Evolutionary conservation across 768 basidiomycete species (phyloP).

Genomic region (Russula brevipes): DNA sequence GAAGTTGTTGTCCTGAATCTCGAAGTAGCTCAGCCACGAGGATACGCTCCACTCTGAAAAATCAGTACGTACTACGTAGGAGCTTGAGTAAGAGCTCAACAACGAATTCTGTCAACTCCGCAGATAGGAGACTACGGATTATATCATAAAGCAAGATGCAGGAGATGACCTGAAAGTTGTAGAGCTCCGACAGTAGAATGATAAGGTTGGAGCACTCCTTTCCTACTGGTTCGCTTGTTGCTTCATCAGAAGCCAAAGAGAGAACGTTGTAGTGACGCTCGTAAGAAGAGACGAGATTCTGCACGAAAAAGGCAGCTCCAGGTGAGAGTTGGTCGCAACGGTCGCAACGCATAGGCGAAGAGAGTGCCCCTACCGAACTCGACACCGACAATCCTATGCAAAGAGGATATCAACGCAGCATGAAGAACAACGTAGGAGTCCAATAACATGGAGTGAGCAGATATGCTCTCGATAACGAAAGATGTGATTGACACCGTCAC

Average conservation of each 20-base stretch:
- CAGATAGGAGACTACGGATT: constrained; percentile 65
- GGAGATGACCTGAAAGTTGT: constrained; percentile 93
- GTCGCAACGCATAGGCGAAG: background rate
- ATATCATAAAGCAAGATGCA: constrained; percentile 87
- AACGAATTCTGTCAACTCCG: constrained; percentile 64
- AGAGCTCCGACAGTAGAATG: constrained; percentile 83
- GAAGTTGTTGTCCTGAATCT: constrained; percentile 91
- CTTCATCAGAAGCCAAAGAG: constrained; percentile 20
- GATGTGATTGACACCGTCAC: constrained; percentile 74
- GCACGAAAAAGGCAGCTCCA: constrained; percentile 78
- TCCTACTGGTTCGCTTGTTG: constrained; percentile 42
- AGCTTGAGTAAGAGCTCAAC: constrained; percentile 88
- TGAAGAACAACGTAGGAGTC: constrained; percentile 89
- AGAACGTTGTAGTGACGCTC: constrained; percentile 48
- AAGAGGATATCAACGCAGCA: constrained; percentile 74
- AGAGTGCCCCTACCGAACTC: constrained; percentile 70
- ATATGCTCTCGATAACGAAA: constrained; percentile 73
- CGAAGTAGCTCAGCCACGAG: background rate
- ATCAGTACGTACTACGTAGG: constrained; percentile 55
- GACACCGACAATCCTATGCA: constrained; percentile 76
- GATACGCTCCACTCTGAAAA: background rate
- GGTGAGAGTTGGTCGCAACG: constrained; percentile 3
- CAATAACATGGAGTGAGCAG: constrained; percentile 71
- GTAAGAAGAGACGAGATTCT: constrained; percentile 62
- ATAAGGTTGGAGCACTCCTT: constrained; percentile 91